Conservation (phyloP, 139 green algal genomes). For the Chlorella sp. region DNA sequence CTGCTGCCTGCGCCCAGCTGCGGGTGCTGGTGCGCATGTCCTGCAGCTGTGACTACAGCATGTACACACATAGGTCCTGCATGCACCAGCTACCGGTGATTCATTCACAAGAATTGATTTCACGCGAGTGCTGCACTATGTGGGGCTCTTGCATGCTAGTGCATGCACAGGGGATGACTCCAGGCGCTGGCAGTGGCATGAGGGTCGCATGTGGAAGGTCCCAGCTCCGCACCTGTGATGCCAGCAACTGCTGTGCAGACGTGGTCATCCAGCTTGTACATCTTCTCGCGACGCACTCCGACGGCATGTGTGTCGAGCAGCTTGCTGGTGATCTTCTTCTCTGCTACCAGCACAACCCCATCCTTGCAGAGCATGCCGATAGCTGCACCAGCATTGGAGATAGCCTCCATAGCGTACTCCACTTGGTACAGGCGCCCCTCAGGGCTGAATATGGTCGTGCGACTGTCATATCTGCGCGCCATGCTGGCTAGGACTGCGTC, state of each 20-base stretch:
- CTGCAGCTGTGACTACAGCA: too few species aligned
- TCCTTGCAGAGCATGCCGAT: slow-evolving; percentile 90
- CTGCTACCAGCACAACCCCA: slow-evolving; percentile 90
- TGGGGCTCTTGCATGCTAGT: too few species aligned
- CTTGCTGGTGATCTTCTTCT: slow-evolving; percentile 99
- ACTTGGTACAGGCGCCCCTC: slow-evolving; percentile 96
- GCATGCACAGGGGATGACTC: too few species aligned
- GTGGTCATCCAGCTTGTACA: slow-evolving; percentile 98
- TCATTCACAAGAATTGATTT: too few species aligned
- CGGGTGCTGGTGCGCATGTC: too few species aligned
- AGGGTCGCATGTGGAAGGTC: too few species aligned
- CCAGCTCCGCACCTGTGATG: slow-evolving; percentile 77
- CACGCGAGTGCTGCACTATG: too few species aligned
- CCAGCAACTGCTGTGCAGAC: slow-evolving; percentile 92
- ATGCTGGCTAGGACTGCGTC: too few species aligned
- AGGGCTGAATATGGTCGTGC: slow-evolving; percentile 96
- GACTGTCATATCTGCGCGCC: slow-evolving; percentile 81
- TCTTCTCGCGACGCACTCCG: slow-evolving; percentile 91
- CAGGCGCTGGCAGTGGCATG: too few species aligned
- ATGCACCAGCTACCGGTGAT: too few species aligned
- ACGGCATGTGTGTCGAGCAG: slow-evolving; percentile 86
- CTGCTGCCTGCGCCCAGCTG: too few species aligned
- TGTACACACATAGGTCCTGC: too few species aligned
- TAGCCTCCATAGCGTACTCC: slow-evolving; percentile 99
- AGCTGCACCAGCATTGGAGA: slow-evolving; percentile 91